These are phyloP conservation scores for Coniferiporia weirii DNA, from an alignment of 1,284 basidiomycete species.

Conservation along the genomic window DNA sequence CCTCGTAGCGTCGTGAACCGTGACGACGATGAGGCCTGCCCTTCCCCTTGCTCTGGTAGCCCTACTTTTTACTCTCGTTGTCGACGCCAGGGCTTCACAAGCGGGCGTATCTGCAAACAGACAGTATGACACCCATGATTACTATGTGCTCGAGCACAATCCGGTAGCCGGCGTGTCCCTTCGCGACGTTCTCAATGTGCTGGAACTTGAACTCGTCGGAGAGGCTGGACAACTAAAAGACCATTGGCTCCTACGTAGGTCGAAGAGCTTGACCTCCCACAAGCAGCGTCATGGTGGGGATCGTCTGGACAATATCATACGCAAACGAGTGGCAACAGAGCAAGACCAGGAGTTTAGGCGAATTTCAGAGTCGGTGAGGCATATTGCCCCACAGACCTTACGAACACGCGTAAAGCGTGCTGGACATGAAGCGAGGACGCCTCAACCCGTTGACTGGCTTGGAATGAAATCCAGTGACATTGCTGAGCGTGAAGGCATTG, in stretches of 20 bases:
- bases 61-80: conserved; percentile 6
- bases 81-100: conserved; percentile 18
- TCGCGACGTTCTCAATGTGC: conserved; percentile 48
- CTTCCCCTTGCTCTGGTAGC: conserved; percentile 19
- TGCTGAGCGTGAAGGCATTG: conserved; percentile 62
- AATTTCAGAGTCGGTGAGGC: conserved; percentile 39
- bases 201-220: conserved; percentile 86
- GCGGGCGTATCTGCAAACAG: conserved; percentile 37
- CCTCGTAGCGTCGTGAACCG: not conserved
- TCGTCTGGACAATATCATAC: conserved; percentile 33
- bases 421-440: conserved; percentile 37
- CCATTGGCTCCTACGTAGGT: conserved; percentile 80
- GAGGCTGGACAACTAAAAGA: conserved; percentile 79
- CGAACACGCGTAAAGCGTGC: conserved; percentile 60
- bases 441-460: conserved; percentile 41
- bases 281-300: conserved; percentile 13
- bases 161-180: conserved; percentile 50
- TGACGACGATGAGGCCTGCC: conserved; percentile 1
- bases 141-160: conserved; percentile 83
- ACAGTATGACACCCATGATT: conserved; percentile 77
- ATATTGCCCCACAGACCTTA: conserved; percentile 53
- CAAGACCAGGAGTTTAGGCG: not conserved
- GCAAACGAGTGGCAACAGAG: conserved; percentile 37
- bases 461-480: conserved; percentile 40
- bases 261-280: conserved; percentile 28